These are phyloP conservation scores for Kuraishia capsulata DNA, from an alignment of 805 yeast species.

Conservation along the genomic window DNA sequence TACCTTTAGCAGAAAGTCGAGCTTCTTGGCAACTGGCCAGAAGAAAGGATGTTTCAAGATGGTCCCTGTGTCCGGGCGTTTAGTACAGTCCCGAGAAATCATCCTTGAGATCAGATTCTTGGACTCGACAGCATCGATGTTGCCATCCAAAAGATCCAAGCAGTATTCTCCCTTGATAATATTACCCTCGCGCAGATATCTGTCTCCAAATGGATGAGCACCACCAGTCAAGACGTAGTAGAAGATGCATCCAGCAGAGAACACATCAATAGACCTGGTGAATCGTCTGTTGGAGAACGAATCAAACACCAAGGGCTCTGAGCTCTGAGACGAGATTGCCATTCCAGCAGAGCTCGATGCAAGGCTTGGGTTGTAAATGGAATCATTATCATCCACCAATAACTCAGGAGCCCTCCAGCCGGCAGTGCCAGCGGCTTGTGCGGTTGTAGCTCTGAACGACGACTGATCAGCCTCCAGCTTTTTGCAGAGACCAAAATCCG, in stretches of 20 bases:
- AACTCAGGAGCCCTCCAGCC: conserved; percentile 99
- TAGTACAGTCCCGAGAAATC: conserved; percentile 58
- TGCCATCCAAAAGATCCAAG: conserved; percentile 34
- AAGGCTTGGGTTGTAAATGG: conserved; percentile 5
- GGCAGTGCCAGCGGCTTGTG: conserved; percentile 90
- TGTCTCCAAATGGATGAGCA: conserved; percentile 90
- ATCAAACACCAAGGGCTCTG: conserved; percentile 27
- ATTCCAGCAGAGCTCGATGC: neutral
- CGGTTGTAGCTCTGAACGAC: conserved; percentile 85
- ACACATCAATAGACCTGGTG: conserved; percentile 87
- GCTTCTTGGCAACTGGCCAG: conserved; percentile 66
- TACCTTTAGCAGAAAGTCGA: conserved; percentile 78
- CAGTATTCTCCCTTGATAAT: conserved; percentile 61
- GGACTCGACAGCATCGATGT: conserved; percentile 51
- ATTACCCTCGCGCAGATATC: conserved; percentile 81
- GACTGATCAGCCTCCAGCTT: conserved; percentile 88
- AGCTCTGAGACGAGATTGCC: neutral
- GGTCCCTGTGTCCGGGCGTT: conserved; percentile 60
- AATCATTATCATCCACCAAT: conserved; percentile 31
- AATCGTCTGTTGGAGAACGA: conserved; percentile 44
- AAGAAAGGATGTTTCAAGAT: conserved; percentile 83
- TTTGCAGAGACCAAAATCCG: conserved; percentile 95
- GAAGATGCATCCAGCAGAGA: conserved; percentile 91
- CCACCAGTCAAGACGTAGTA: conserved; percentile 81
- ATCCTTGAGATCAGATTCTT: conserved; percentile 61